These are phyloP conservation scores for Pleurotus platypus DNA, from an alignment of 768 basidiomycete genomes.

Conservation along the genomic window DNA sequence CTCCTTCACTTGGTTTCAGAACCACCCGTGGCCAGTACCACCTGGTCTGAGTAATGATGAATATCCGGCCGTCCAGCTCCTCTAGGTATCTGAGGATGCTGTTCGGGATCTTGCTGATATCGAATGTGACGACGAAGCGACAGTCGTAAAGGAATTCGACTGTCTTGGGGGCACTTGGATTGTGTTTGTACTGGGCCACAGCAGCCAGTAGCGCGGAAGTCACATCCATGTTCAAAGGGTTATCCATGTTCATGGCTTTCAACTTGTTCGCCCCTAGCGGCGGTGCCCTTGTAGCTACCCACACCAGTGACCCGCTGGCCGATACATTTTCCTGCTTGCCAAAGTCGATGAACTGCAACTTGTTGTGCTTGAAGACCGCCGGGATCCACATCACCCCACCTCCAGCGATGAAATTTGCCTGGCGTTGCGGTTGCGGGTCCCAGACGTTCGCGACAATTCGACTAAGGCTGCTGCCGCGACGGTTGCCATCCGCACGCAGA, in stretches of 20 bases:
- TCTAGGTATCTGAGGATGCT: constrained; percentile 16
- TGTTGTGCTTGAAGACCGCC: constrained; percentile 28
- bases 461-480: constrained; percentile 41
- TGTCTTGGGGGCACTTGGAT: constrained; percentile 11
- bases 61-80: constrained; percentile 18
- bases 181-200: constrained; percentile 14
- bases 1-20: constrained; percentile 15
- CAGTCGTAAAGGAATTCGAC: constrained; percentile 57
- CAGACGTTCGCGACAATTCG: constrained; percentile 50
- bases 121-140: constrained; percentile 55
- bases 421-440: constrained; percentile 24
- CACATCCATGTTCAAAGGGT: constrained; percentile 36
- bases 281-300: constrained; percentile 63
- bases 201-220: constrained; percentile 25
- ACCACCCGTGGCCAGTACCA: constrained; percentile 51
- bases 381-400: constrained; percentile 65
- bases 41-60: constrained; percentile 32
- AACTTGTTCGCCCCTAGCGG: constrained; percentile 33
- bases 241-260: constrained; percentile 15
- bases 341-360: constrained; percentile 17
- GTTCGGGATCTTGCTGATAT: constrained; percentile 38
- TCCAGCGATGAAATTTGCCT: constrained; percentile 47
- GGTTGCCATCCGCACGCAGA: constrained; percentile 53
- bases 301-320: constrained; percentile 35
- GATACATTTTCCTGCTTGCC: not conserved